Base-by-base conservation (phyloP, 441 rosid species). In the Breynia disticha region DNA sequence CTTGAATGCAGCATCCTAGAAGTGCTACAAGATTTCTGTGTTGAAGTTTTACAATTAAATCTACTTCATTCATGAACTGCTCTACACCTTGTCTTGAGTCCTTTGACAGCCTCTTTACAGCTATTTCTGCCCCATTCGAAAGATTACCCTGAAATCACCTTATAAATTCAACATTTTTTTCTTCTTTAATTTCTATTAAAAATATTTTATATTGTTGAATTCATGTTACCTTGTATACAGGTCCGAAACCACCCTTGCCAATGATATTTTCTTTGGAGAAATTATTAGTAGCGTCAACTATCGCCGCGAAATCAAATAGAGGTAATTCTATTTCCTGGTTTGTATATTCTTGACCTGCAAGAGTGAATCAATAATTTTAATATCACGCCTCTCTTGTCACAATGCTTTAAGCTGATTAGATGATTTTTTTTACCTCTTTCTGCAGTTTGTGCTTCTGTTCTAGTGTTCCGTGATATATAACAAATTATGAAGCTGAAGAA, bases 41-140 rank as follows among this genome's bases (percentile, higher is more conserved):
- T 17, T 72, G 79, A 42, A 77, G 76, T 63, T 54, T 72, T 16
- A 78, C 73, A 20, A 75, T 75, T 53, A 78, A 43, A 11, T 2
- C 55, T n/a, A 78, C 67, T 58, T 78, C 80, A 41, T 62, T 72
- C 67, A 55, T 69, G 66, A 77, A 77, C 59, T 77, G 77, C 54
- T 74, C 77, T 11, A 14, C 41, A 18, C 78, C 80, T 54, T 70
- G 77, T 20, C 76, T 72, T 5, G 80, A 75, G 42, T 60, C 57
- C 38, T 49, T 70, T 4, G 83, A 74, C 16, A 75, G 66, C 50
- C 77, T 75, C 55, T 78, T 78, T n/a, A 75, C 72, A 2, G 82
- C 82, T 46, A 78, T 67, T 52, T 59, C 53, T 43, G 57, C 47
- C 15, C 69, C 69, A 16, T 44, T 37, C 5, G 7, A 50, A 20